Conservation (phyloP, 345 rosid genomes). For the Citrus cavaleriei region DNA sequence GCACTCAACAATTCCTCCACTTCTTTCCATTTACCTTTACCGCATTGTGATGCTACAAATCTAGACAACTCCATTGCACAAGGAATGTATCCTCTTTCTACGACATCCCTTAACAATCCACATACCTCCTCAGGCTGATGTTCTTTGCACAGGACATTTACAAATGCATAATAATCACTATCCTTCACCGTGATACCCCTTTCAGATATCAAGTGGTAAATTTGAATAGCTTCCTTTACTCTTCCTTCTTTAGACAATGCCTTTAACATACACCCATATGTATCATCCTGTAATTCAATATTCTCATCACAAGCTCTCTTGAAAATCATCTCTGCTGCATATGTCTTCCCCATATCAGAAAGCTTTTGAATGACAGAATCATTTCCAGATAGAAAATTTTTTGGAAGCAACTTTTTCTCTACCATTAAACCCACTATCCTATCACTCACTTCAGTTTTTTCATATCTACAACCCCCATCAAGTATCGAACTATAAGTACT, state of each 20-base stretch:
- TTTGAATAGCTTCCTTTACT: constrained; percentile 42
- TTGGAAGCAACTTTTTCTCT: constrained; percentile 38
- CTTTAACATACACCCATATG: constrained; percentile 52
- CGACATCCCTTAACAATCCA: constrained; percentile 41
- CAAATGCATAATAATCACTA: constrained; percentile 41
- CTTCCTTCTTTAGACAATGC: constrained; percentile 44
- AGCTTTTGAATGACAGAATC: constrained; percentile 50
- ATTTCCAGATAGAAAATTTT: background rate
- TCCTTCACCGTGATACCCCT: constrained; percentile 33
- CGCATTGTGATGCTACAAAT: constrained; percentile 38
- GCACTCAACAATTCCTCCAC: constrained; percentile 51
- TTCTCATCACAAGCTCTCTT: constrained; percentile 38
- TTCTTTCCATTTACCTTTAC: constrained; percentile 41
- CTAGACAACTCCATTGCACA: constrained; percentile 36
- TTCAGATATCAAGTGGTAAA: constrained; percentile 31
- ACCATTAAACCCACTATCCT: constrained; percentile 38
- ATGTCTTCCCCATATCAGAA: constrained; percentile 46
- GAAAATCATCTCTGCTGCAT: constrained; percentile 57
- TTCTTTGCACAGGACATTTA: constrained; percentile 44
- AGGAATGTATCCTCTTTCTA: constrained; percentile 45
- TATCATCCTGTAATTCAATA: constrained; percentile 29
- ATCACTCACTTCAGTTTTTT: constrained; percentile 38
- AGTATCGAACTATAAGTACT: constrained; percentile 47
- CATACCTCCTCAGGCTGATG: constrained; percentile 31
- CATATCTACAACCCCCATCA: constrained; percentile 59